Conservation (phyloP, 306 rosid genomes). For the Hylodesmum podocarpum region DNA sequence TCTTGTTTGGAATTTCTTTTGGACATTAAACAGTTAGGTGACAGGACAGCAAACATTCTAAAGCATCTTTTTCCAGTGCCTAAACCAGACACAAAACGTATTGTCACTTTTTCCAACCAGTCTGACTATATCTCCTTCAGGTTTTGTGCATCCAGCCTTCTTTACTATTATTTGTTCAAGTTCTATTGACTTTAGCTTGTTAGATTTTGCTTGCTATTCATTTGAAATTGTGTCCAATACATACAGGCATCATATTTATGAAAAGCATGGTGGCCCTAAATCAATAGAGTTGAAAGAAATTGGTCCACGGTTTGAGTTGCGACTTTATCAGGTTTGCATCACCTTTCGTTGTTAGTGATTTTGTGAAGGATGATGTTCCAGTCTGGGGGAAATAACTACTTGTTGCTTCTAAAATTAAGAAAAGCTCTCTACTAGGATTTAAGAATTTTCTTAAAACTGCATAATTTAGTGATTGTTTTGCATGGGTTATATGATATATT, state of each 20-base stretch:
- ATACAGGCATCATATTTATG: conserved; percentile 82
- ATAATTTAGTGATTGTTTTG: background rate
- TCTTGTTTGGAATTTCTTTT: conserved; percentile 21
- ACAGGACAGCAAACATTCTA: conserved; percentile 77
- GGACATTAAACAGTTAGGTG: conserved; percentile 66
- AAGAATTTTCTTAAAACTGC: background rate
- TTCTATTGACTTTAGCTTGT: background rate
- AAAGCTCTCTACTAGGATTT: conserved; percentile 1
- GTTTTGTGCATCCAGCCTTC: conserved; percentile 26
- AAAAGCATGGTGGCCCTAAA: conserved; percentile 76
- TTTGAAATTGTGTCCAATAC: conserved; percentile 3
- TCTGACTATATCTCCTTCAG: conserved; percentile 89
- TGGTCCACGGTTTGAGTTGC: conserved; percentile 93
- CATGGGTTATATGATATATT: background rate
- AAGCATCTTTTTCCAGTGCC: conserved; percentile 91
- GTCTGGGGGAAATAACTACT: background rate
- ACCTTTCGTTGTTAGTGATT: background rate
- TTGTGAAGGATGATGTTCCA: background rate
- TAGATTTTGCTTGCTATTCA: background rate
- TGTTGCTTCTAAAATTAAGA: background rate
- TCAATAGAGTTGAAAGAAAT: conserved; percentile 84
- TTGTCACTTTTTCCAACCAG: conserved; percentile 76
- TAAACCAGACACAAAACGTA: conserved; percentile 87
- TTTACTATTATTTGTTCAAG: conserved; percentile 2
- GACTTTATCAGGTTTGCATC: conserved; percentile 64